These are phyloP conservation scores for Paratrimastix pyriformis DNA, from an alignment of 78 protist genomes.

Conservation along the genomic window DNA sequence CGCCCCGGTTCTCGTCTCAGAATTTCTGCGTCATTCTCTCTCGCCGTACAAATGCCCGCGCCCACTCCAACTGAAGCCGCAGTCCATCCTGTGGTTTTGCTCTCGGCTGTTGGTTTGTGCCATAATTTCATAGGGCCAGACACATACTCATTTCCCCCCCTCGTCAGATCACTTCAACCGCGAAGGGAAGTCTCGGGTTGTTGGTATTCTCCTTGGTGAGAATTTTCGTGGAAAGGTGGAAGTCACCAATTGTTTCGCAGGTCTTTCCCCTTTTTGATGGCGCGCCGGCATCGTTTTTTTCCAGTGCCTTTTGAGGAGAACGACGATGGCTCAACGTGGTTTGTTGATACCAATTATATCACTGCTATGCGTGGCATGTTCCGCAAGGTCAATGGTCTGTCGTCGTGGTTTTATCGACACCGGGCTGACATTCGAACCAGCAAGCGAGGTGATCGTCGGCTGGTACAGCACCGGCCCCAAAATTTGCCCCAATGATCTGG, in stretches of 20 bases:
- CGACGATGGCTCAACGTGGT: constrained; percentile 76
- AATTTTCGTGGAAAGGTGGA: constrained; percentile 56
- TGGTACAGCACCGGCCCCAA: constrained; percentile 96
- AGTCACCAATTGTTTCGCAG: constrained; percentile 74
- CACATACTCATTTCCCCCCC: too few species aligned
- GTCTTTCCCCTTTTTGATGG: not conserved
- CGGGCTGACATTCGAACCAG: constrained; percentile 18
- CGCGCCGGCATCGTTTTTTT: not conserved
- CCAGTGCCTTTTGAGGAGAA: constrained; percentile 93
- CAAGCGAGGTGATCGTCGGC: constrained; percentile 82
- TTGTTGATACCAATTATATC: constrained; percentile 79
- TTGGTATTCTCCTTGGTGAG: constrained; percentile 83
- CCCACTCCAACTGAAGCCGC: too few species aligned
- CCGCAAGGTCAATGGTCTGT: constrained; percentile 71
- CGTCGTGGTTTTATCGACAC: not conserved
- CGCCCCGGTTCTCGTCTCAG: too few species aligned
- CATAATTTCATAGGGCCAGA: too few species aligned
- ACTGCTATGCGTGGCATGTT: constrained; percentile 85
- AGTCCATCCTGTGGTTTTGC: constrained; percentile 89
- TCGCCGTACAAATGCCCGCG: too few species aligned
- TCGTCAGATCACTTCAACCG: constrained; percentile 21
- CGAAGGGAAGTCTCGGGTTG: constrained; percentile 66
- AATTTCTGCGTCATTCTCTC: too few species aligned
- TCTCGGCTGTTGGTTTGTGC: constrained; percentile 86
- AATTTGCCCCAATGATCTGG: constrained; percentile 71